These are phyloP conservation scores for Vitis vinifera DNA, from an alignment of 164 flowering plant genomes.

Conservation along the genomic window DNA sequence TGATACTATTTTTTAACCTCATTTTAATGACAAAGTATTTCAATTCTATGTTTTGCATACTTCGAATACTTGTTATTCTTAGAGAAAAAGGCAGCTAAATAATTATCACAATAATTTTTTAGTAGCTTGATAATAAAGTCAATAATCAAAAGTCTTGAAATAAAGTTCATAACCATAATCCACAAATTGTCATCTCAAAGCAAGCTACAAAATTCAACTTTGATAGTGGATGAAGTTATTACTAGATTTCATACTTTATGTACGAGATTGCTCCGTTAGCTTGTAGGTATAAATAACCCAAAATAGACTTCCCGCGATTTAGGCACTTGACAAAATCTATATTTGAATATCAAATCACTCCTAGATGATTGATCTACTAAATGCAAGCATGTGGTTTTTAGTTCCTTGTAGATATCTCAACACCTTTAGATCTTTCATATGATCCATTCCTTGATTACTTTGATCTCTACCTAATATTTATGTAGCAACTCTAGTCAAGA, in stretches of 20 bases:
- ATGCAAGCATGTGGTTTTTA: neutral
- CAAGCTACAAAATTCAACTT: neutral
- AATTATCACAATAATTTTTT: neutral
- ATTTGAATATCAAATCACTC: neutral
- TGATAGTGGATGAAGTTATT: neutral
- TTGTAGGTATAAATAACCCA: neutral
- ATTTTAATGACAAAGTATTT: neutral
- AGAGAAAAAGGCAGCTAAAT: neutral
- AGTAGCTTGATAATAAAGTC: neutral
- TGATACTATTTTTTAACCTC: neutral
- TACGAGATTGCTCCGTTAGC: neutral
- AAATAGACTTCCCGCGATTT: neutral
- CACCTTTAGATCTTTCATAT: neutral
- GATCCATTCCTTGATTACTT: neutral
- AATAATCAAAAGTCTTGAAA: neutral
- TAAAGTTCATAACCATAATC: neutral
- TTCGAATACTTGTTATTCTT: neutral
- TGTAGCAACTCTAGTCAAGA: no score
- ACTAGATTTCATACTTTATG: neutral
- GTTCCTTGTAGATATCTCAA: no score
- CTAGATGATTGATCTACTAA: neutral
- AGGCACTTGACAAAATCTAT: neutral
- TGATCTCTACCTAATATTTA: neutral
- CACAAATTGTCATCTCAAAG: neutral
- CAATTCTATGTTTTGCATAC: neutral